Evolutionary conservation across 2,329 filamentous ascomycete genomes (phyloP).

Genomic region (Chaetomium strumarium): DNA sequence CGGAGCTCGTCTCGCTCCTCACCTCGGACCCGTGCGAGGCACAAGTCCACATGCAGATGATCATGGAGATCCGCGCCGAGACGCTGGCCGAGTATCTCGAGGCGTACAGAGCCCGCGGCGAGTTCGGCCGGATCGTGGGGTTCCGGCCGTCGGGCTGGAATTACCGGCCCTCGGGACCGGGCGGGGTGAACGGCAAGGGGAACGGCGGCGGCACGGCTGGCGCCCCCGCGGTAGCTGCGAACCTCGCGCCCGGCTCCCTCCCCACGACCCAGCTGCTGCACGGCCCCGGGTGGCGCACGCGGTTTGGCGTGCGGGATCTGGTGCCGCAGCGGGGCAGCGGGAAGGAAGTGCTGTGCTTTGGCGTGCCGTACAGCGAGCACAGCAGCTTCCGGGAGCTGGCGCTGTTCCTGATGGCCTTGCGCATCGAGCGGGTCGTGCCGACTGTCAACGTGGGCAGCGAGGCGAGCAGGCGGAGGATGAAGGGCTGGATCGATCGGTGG

Average conservation of each 20-base stretch:
- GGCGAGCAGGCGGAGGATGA: conserved; percentile 53
- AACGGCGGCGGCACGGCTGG: neutral
- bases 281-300: conserved; percentile 64
- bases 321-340: conserved; percentile 79
- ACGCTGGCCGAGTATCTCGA: conserved; percentile 86
- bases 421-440: conserved; percentile 85
- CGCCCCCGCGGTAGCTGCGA: conserved; percentile 48
- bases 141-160: conserved; percentile 94
- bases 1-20: conserved; percentile 69
- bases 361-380: conserved; percentile 93
- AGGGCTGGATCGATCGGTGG: conserved; percentile 60
- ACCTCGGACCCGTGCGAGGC: conserved; percentile 77
- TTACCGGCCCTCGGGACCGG: conserved; percentile 59
- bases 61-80: conserved; percentile 89
- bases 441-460: conserved; percentile 78
- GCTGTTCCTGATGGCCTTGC: conserved; percentile 81
- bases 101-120: conserved; percentile 57
- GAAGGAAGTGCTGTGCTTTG: conserved; percentile 77
- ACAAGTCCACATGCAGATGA: conserved; percentile 95
- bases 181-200: neutral
- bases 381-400: conserved; percentile 91
- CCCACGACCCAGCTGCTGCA: conserved; percentile 49
- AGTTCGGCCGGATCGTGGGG: conserved; percentile 81
- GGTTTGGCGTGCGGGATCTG: conserved; percentile 67
- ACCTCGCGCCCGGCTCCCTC: conserved; percentile 43